Evolutionary conservation across 805 yeast species (phyloP), one percentile per base, ranked within the genome.

Genomic region (Wickerhamomyces kurtzmanii): DNA sequence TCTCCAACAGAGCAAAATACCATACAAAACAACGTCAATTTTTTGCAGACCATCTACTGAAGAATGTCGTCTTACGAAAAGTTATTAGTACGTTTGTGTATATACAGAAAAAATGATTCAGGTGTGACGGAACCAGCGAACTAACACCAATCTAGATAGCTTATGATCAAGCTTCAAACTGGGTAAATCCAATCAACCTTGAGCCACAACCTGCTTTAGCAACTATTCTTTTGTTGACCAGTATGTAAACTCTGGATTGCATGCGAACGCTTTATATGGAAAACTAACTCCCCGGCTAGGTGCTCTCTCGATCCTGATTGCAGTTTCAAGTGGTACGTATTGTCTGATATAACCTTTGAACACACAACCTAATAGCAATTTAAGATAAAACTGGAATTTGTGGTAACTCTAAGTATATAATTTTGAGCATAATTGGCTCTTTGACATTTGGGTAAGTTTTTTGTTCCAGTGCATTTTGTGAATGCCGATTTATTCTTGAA

Each of bases 391-490:
- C 27, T 5, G 17, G 31, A 9, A 8, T 32, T 5, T 10, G 8
- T 3, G 43, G 43, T 11, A 33, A 39, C 5, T 24, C 30, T 16
- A 47, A 37, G 30, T 41, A 48, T 23, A 21, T 50, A 8, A 10
- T 49, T 5, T 22, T 52, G 13, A 50, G 57, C 31, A 34, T 42
- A 7, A 23, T 47, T 9, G 61, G 59, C 3, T 50, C 63, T 12
- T 15, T 53, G n/a, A 45, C 59, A 16, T 44, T 49, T 27, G 65
- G 65, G 48, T 43, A 31, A 17, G 48, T 37, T 10, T 12, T 10
- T 8, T 22, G 19, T 6, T 8, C 15, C 8, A 18, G 21, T 11
- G 22, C 16, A 18, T 12, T 12, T 19, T 13, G 21, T 23, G 8
- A 12, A 21, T 4, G n/a, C 11, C 6, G 7, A 13, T 11, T 9